Evolutionary conservation across 139 green algal species (phyloP), one percentile per base, ranked within the genome.

Genomic region (Zygnema cylindricum): DNA sequence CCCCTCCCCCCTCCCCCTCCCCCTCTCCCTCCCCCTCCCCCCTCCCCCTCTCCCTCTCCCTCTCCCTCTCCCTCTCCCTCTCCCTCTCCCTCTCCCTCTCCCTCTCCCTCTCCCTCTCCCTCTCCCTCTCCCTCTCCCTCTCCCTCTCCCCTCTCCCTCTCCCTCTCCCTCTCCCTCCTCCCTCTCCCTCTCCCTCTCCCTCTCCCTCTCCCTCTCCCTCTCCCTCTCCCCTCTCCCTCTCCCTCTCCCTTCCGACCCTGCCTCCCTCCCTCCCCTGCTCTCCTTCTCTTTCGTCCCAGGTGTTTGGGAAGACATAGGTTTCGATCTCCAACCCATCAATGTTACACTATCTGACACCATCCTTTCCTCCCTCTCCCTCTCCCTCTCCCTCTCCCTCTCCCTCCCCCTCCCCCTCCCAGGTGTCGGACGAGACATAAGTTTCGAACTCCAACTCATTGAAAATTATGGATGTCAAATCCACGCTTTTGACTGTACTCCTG

Each of bases 331-430:
- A 30, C 25, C 30, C 57, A 73, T 73, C 30, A 35, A 73, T 30
- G 30, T 73, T 30, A 73, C 30, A 25, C 30, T 35, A 73, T 30
- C 57, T 73, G 25, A 73, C 25, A 35, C 57, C 30, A 25, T 35
- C 57, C 30, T 30, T 30, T 30, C 30, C 57, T 73, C 57, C 57
- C 57, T 73, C 57, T 73, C 57, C 57, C 57, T 73, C 57, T 73
- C 57, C 57, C 57, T 73, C 57, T 73, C 57, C 57, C 57, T 73
- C 57, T 73, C 57, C 57, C 57, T 73, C 57, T n/a, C n/a, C n/a
- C 57, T 73, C 57, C 57, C 57, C 57, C 57, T 35, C 25, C 30
- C 30, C 57, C 30, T 73, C 30, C 30, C 57, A 73, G 57, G 57
- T 30, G 57, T 73, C 30, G 57, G 57, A 25, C 25, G 30, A 30